phyloP scores from a whole-genome alignment of 805 yeast genomes.

The Vanderwaltozyma yarrowii region DNA sequence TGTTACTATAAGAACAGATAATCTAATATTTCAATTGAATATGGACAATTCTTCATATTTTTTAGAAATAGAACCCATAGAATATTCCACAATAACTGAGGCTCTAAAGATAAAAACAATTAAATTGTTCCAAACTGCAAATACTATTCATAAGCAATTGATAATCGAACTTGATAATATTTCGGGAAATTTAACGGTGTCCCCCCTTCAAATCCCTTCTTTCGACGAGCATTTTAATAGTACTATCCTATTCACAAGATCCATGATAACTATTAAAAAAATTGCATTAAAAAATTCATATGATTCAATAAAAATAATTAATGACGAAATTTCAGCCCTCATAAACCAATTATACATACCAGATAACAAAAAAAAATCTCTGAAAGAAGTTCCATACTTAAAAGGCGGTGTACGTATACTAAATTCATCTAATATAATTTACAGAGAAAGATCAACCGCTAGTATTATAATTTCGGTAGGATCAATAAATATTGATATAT shows the following conservation, averaged over 20 bases:
- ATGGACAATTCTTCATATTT: too few species aligned
- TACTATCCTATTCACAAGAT: neutral
- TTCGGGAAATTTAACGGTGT: neutral
- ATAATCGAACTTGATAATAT: too few species aligned
- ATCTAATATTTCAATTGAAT: too few species aligned
- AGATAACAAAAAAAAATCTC: neutral
- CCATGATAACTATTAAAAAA: neutral
- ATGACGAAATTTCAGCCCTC: neutral
- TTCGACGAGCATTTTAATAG: neutral
- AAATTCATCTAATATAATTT: slow-evolving; percentile 17
- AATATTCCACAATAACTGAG: too few species aligned
- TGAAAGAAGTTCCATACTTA: neutral
- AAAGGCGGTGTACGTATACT: slow-evolving; percentile 19
- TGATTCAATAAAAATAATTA: neutral
- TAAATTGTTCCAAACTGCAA: too few species aligned
- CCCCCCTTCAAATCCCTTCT: neutral
- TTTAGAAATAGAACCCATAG: too few species aligned
- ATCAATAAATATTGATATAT: slow-evolving; percentile 6
- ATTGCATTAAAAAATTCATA: neutral
- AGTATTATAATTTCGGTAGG: slow-evolving; percentile 10
- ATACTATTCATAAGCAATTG: too few species aligned
- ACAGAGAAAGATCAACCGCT: slow-evolving; percentile 13
- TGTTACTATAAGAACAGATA: too few species aligned
- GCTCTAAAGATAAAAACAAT: too few species aligned
- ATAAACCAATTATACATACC: too few species aligned